Evolutionary conservation across 2,329 filamentous ascomycete species (phyloP).

Genomic region (Aspergillus ochraceus): DNA sequence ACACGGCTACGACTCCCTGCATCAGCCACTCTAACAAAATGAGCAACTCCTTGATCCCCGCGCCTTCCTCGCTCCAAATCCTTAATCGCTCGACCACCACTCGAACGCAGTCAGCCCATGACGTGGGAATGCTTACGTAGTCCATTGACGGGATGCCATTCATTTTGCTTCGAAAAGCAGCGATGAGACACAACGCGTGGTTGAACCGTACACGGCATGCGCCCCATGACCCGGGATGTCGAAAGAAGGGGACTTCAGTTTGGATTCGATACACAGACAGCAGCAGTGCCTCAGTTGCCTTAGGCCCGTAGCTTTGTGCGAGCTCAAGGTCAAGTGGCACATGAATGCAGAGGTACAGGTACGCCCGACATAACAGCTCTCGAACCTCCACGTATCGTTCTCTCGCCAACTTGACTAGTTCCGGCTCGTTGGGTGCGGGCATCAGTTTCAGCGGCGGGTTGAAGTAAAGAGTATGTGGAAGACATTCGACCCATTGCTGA

Average conservation of each 20-base stretch:
- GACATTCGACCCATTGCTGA: constrained; percentile 26
- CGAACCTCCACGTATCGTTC: constrained; percentile 28
- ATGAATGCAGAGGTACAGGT: constrained; percentile 26
- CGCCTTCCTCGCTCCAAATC: constrained; percentile 25
- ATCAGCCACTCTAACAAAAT: constrained; percentile 25
- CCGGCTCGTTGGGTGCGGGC: constrained; percentile 18
- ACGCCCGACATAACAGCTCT: constrained; percentile 25
- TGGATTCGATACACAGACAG: constrained; percentile 27
- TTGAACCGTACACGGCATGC: constrained; percentile 28
- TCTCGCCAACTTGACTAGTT: constrained; percentile 25
- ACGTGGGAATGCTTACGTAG: constrained; percentile 21
- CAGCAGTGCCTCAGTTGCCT: constrained; percentile 23
- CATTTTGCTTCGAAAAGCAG: constrained; percentile 22
- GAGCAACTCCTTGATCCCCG: constrained; percentile 24
- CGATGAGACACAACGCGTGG: constrained; percentile 25
- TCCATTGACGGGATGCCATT: constrained; percentile 17
- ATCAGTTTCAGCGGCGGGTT: constrained; percentile 22
- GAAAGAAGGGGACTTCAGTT: constrained; percentile 26
- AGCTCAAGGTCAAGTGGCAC: constrained; percentile 16
- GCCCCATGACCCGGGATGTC: constrained; percentile 27
- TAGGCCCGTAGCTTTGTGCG: constrained; percentile 18
- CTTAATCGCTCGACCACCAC: constrained; percentile 24
- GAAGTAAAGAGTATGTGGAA: constrained; percentile 23
- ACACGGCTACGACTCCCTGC: constrained; percentile 13
- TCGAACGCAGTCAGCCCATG: constrained; percentile 23